Base-by-base conservation (phyloP, 2,329 filamentous ascomycete species). In the Aureobasidium sp. region DNA sequence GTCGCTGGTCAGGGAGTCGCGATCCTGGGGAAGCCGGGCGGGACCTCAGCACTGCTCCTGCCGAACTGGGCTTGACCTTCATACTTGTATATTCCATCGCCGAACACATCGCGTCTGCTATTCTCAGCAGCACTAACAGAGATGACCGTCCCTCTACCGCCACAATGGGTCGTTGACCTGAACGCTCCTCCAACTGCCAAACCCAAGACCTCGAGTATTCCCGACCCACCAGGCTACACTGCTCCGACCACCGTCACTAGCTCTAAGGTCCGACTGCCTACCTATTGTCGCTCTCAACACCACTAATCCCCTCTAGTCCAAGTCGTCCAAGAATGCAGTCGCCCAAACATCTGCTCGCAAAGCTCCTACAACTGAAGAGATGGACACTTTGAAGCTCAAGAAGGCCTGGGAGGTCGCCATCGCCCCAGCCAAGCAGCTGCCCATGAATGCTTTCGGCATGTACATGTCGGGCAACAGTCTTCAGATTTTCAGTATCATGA, bases 361-460 rank as follows among this genome's bases (percentile, higher is more conserved):
- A 70, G 80, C 87, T 64, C 88, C 88, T 36, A 87, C 88, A 1
- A 76, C 87, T 67, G 89, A 89, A 70, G 92, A 97, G 77, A 97
- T 92, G 82, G 93, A 97, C 74, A 92, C 88, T 26, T 81, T 99
- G 66, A 97, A 97, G 81, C 80, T 99, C 70, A 99, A 99, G 78
- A 99, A 99, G 76, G 94, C 94, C 0, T 99, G 94, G 94, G 94
- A 99, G 76, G 84, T 99, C 48, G 93, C 94, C 46, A 85, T 99
- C 52, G 93, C 88, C 2, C 94, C 94, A 0, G 88, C 94, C 65
- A 99, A 99, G 80, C 87, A 88, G 73, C 82, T 99, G 51, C 94
- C 94, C 63, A 99, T 99, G 94, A 97, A 95, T 63, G 92, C 88
- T 66, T 93, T 99, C 74, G 97, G 97, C 87, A 97, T 97, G 92